Evolutionary conservation across 2,329 filamentous ascomycete species (phyloP), one percentile per base, ranked within the genome.

Genomic region (Claviceps paspali): DNA sequence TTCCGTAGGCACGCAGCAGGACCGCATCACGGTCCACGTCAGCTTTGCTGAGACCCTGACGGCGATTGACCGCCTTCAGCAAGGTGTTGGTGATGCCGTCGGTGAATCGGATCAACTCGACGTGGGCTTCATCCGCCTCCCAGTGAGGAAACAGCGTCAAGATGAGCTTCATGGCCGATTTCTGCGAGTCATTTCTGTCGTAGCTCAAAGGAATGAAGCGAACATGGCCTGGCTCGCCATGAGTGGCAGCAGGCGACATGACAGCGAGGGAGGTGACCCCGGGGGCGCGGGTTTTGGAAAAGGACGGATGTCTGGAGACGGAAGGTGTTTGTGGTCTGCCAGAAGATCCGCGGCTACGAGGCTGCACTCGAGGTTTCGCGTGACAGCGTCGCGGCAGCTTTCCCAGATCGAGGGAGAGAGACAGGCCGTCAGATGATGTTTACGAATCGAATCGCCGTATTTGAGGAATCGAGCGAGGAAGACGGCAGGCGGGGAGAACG

Each of bases 71-170:
- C n/a, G 79, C 77, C 57, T 87, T 87, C 45, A 86, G 67, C 34
- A 88, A 65, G 35, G 87, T 96, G 62, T 98, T 98, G 47, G 91
- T 98, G 62, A 96, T 98, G 53, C 91, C 91, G 52, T 98, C 91
- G 28, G 86, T 98, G 65, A 96, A 98, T 45, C 82, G 79, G 47
- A 85, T 70, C 54, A 96, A 84, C 52, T 91, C 78, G 49, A 98
- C 70, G 30, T 79, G 73, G 40, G 82, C 81, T 45, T 78, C 75
- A 26, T 72, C 65, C 33, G 71, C 69, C 47, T 76, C 70, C 91
- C 91, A 98, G 49, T 92, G 76, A 9, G 87, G 87, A 41, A 79
- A 73, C 43, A 95, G 67, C 21, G 82, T 73, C 48, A 85, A 67
- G 50, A 95, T 78, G 45, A 98, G 74, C 45, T 73, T 72, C 43